Evolutionary conservation across 179 eudicot genomes (phyloP).

Genomic region (Dionaea muscipula): DNA sequence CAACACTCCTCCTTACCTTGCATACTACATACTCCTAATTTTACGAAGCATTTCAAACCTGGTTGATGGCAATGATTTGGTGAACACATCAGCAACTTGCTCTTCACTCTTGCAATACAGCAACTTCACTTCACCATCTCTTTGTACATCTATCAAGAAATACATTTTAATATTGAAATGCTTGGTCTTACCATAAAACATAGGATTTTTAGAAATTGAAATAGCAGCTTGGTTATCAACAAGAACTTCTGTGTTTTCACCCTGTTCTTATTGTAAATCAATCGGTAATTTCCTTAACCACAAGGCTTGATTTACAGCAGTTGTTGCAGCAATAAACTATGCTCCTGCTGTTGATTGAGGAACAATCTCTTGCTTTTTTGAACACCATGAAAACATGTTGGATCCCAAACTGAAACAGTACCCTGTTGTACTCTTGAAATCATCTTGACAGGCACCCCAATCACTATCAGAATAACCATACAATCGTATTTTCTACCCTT

Average conservation of each 20-base stretch:
- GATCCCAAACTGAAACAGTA: not conserved
- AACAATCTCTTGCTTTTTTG: constrained; percentile 4
- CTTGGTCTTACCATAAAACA: constrained; percentile 1
- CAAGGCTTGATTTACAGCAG: not conserved
- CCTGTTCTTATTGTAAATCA: not conserved
- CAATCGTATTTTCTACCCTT: not conserved
- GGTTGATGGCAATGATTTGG: not conserved
- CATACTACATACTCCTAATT: not conserved
- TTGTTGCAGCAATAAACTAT: not conserved
- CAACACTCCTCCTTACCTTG: too few relatives aligned
- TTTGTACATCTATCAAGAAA: not conserved
- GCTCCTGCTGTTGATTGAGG: not conserved
- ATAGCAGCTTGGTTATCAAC: constrained; percentile 3
- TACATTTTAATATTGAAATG: not conserved
- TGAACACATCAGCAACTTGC: not conserved
- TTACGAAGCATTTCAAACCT: not conserved
- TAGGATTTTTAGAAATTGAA: not conserved
- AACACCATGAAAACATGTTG: not conserved
- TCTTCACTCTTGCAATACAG: not conserved
- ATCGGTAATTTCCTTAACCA: not conserved
- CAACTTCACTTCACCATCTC: not conserved
- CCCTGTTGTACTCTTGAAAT: not conserved
- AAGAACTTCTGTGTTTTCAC: not conserved
- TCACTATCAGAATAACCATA: constrained; percentile 1
- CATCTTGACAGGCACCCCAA: constrained; percentile 2